These are phyloP conservation scores for Pichia sp. DNA, from an alignment of 1,139 yeast species.

Conservation along the genomic window DNA sequence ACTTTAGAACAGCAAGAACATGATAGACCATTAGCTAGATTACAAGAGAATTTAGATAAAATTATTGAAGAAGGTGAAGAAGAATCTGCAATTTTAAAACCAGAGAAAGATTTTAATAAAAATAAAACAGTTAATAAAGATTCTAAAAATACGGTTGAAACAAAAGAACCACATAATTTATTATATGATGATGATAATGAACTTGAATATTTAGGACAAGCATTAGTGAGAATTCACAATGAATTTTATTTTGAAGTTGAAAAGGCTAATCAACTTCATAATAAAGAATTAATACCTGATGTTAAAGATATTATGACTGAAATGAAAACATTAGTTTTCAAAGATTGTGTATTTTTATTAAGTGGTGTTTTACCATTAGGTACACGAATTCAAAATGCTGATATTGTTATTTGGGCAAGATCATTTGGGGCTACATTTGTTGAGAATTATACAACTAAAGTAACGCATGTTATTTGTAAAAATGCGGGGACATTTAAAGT, in stretches of 20 bases:
- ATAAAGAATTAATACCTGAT: slow-evolving; percentile 38
- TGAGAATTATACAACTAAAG: slow-evolving; percentile 61
- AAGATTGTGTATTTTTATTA: slow-evolving; percentile 66
- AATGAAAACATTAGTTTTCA: slow-evolving; percentile 62
- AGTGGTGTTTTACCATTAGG: slow-evolving; percentile 86
- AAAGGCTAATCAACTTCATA: slow-evolving; percentile 19
- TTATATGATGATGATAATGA: slow-evolving; percentile 80
- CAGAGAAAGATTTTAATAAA: slow-evolving; percentile 1
- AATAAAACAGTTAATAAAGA: neutral
- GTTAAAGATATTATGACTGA: slow-evolving; percentile 64
- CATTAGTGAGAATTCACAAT: slow-evolving; percentile 56
- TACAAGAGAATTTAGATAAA: slow-evolving; percentile 69
- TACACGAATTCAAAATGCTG: slow-evolving; percentile 61
- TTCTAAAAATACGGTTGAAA: slow-evolving; percentile 8
- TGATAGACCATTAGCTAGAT: slow-evolving; percentile 75
- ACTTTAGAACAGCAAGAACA: slow-evolving; percentile 62
- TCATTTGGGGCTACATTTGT: slow-evolving; percentile 89
- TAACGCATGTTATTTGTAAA: slow-evolving; percentile 84
- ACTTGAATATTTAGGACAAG: slow-evolving; percentile 55
- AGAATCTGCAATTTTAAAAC: slow-evolving; percentile 3
- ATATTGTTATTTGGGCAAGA: slow-evolving; percentile 85
- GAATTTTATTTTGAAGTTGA: slow-evolving; percentile 55
- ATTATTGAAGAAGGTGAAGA: slow-evolving; percentile 34
- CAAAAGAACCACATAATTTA: slow-evolving; percentile 48
- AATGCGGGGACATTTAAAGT: slow-evolving; percentile 77